These are phyloP conservation scores for Phanerodontia chrysosporium DNA, from an alignment of 768 basidiomycete species.

Conservation along the genomic window DNA sequence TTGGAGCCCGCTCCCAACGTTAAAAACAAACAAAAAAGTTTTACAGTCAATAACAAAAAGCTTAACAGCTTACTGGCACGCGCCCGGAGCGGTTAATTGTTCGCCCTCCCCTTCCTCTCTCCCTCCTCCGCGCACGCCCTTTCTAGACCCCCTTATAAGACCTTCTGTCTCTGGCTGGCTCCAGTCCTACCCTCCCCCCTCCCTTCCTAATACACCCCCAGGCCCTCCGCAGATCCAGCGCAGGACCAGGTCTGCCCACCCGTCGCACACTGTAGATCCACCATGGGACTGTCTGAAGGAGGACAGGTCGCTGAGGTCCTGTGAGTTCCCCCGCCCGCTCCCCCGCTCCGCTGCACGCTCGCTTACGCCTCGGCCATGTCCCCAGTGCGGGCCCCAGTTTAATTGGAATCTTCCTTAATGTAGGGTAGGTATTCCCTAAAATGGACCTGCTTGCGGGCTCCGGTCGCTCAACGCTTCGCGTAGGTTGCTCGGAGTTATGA, in stretches of 20 bases:
- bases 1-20: neutral
- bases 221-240: neutral
- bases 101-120: neutral
- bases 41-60: neutral
- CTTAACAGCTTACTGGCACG: neutral
- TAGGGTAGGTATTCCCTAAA: neutral
- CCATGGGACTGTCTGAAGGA: neutral
- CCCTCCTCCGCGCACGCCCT: neutral
- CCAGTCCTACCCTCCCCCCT: neutral
- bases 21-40: neutral
- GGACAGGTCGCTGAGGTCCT: constrained; percentile 1
- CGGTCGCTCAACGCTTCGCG: neutral
- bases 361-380: constrained; percentile 10
- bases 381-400: constrained; percentile 10
- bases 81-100: neutral
- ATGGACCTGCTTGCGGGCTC: neutral
- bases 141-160: neutral
- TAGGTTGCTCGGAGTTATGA: constrained; percentile 15
- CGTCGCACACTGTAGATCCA: neutral
- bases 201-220: neutral
- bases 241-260: neutral
- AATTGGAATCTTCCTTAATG: constrained; percentile 13
- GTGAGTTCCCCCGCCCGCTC: neutral
- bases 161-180: neutral
- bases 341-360: neutral